These are phyloP conservation scores for Fusarium gaditjirri DNA, from an alignment of 2,329 filamentous ascomycete genomes.

Conservation along the genomic window DNA sequence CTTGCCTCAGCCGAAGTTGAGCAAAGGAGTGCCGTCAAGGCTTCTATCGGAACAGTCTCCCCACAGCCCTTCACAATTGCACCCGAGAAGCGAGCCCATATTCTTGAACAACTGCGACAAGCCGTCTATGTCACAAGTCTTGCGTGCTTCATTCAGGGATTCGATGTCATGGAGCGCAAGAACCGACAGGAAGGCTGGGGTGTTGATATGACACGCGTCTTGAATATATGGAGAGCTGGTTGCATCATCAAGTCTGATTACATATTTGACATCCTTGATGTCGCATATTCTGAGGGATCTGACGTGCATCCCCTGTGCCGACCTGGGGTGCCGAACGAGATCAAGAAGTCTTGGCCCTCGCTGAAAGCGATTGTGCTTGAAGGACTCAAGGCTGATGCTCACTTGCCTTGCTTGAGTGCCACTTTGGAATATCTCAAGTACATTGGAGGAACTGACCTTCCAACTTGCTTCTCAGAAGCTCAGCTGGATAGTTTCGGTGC, in stretches of 20 bases:
- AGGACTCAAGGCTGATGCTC: conserved; percentile 65
- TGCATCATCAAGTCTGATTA: conserved; percentile 77
- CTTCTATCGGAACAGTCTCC: conserved; percentile 2
- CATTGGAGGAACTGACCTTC: conserved; percentile 66
- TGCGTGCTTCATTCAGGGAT: conserved; percentile 71
- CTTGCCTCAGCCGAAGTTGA: conserved; percentile 70
- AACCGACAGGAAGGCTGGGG: conserved; percentile 69
- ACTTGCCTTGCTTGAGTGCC: conserved; percentile 67
- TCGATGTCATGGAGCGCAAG: conserved; percentile 70
- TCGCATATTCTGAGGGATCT: conserved; percentile 52
- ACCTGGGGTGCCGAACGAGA: conserved; percentile 55
- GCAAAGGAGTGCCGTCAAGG: conserved; percentile 62
- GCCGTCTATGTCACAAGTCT: conserved; percentile 72
- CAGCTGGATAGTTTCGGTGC: conserved; percentile 77
- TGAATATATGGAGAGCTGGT: conserved; percentile 74
- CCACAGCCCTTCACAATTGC: neutral
- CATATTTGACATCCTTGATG: conserved; percentile 68
- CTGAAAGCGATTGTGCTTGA: conserved; percentile 67
- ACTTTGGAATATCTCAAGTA: conserved; percentile 76
- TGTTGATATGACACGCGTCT: conserved; percentile 61
- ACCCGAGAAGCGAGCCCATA: conserved; percentile 30
- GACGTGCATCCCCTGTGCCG: conserved; percentile 48
- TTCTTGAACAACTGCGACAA: conserved; percentile 66
- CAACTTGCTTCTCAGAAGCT: conserved; percentile 76
- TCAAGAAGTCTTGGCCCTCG: conserved; percentile 60